phyloP scores from a whole-genome alignment of 805 yeast species.

The Grigorovia jiainica region DNA sequence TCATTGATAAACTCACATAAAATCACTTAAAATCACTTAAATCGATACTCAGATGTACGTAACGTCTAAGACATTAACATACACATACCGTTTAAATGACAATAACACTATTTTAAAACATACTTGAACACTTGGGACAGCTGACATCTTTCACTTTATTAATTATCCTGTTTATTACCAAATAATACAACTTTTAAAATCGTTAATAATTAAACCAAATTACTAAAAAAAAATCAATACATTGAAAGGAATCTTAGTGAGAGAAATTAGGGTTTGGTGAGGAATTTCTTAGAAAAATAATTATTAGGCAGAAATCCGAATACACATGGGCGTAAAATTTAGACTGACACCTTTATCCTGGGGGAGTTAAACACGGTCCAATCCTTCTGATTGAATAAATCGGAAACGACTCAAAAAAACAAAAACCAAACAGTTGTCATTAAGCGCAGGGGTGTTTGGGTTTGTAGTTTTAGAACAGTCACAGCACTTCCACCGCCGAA shows the following conservation, averaged over 20 bases:
- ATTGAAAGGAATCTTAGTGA: neutral
- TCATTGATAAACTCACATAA: neutral
- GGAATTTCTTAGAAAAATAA: neutral
- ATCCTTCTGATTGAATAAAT: too few species aligned
- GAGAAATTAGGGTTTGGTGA: neutral
- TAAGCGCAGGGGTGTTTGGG: too few species aligned
- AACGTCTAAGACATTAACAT: neutral
- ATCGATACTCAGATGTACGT: too few species aligned
- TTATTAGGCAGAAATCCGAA: neutral
- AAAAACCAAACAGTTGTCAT: too few species aligned
- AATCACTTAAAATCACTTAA: too few species aligned
- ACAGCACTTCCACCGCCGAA: neutral
- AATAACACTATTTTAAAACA: slow-evolving; percentile 4
- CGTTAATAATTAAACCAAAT: neutral
- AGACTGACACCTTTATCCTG: too few species aligned
- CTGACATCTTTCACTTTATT: slow-evolving; percentile 40
- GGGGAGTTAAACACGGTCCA: too few species aligned
- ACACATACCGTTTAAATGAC: neutral
- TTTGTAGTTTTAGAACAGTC: too few species aligned
- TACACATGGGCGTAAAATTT: neutral
- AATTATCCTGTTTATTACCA: neutral
- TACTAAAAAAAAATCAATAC: neutral
- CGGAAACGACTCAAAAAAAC: too few species aligned
- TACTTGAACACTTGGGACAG: slow-evolving; percentile 64
- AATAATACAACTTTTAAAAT: neutral